Evolutionary conservation across 2,329 filamentous ascomycete species (phyloP).

Genomic region (Colletotrichum camelliae): DNA sequence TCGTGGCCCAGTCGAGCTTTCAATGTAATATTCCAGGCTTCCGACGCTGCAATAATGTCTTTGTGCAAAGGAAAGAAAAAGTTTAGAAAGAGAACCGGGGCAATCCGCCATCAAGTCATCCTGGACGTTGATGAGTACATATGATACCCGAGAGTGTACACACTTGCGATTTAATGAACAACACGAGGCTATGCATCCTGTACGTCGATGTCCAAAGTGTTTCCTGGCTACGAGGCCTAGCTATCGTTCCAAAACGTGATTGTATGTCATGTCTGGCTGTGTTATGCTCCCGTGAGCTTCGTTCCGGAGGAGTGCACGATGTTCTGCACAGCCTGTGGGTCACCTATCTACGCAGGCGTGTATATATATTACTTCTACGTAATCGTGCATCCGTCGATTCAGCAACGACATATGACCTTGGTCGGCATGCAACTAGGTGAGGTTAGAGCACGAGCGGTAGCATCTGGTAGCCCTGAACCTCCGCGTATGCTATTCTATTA

Average conservation of each 20-base stretch:
- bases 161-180: slow-evolving; percentile 27
- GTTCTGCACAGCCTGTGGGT: no score
- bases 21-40: neutral
- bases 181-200: neutral
- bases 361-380: no score
- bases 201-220: neutral
- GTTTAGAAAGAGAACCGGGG: slow-evolving; percentile 11
- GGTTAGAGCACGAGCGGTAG: neutral
- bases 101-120: slow-evolving; percentile 9
- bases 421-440: no score
- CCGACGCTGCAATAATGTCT: neutral
- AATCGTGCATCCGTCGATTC: no score
- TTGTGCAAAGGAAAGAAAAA: neutral
- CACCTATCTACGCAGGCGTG: no score
- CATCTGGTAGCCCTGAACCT: neutral
- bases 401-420: no score
- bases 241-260: no score
- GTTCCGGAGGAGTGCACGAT: no score
- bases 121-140: slow-evolving; percentile 26
- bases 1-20: neutral
- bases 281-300: no score
- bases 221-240: neutral
- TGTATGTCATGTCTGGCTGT: no score
- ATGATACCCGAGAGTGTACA: slow-evolving; percentile 33
- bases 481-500: neutral